Percentiles rank a stretch among this genome's conserved stretches.
Evolutionary conservation across 805 yeast species (phyloP).

Genomic region (Lipomyces spencermartinsiae): DNA sequence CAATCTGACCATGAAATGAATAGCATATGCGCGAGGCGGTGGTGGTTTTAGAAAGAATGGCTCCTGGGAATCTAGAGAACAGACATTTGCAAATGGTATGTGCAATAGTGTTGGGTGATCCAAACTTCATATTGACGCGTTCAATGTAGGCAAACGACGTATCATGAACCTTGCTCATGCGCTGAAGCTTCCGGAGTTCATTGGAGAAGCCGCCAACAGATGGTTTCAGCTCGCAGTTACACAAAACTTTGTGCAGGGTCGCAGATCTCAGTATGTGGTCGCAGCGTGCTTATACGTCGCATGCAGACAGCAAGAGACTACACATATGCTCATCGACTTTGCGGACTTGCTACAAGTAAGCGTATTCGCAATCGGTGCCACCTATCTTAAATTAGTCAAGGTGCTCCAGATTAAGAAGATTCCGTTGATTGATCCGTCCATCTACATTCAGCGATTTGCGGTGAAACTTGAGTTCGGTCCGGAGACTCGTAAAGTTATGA

Average conservation of each 20-base stretch:
- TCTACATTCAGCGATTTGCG: slow-evolving; percentile 93
- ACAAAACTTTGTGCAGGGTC: slow-evolving; percentile 93
- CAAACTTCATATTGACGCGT: neutral
- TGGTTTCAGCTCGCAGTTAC: slow-evolving; percentile 90
- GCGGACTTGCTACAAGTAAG: slow-evolving; percentile 87
- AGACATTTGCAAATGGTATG: slow-evolving; percentile 75
- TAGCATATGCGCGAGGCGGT: slow-evolving; percentile 44
- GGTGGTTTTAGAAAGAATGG: slow-evolving; percentile 53
- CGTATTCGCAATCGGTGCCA: slow-evolving; percentile 94
- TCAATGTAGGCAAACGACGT: slow-evolving; percentile 61
- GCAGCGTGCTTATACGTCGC: slow-evolving; percentile 95
- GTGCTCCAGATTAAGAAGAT: slow-evolving; percentile 74
- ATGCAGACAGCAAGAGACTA: slow-evolving; percentile 88
- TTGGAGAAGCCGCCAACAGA: slow-evolving; percentile 83
- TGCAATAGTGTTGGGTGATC: neutral
- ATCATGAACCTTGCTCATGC: slow-evolving; percentile 81
- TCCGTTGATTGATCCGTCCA: slow-evolving; percentile 92
- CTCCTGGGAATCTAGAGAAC: slow-evolving; percentile 77
- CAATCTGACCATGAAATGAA: neutral
- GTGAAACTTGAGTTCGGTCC: slow-evolving; percentile 83
- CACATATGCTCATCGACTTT: slow-evolving; percentile 95
- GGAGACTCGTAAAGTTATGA: slow-evolving; percentile 72
- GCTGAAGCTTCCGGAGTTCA: slow-evolving; percentile 78
- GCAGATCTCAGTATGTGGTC: slow-evolving; percentile 91
- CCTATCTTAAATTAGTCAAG: slow-evolving; percentile 91